These are phyloP conservation scores for Reutealis trisperma DNA, from an alignment of 345 rosid species.

Conservation along the genomic window DNA sequence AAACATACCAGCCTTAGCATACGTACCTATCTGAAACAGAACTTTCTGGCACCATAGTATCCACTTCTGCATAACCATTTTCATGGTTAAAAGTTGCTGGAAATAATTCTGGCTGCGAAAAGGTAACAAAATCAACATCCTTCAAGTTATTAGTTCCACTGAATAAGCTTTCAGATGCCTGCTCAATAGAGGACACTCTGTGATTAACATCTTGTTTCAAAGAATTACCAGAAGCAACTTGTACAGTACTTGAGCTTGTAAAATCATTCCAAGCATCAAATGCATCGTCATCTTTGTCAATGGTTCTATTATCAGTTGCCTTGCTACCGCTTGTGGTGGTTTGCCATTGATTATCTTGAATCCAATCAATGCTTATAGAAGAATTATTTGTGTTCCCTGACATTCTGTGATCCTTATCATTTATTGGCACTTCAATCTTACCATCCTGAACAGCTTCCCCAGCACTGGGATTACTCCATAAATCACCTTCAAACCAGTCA, in stretches of 20 bases:
- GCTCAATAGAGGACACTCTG: slow-evolving; percentile 31
- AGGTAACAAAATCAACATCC: slow-evolving; percentile 39
- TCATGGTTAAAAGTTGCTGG: slow-evolving; percentile 33
- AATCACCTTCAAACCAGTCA: slow-evolving; percentile 55
- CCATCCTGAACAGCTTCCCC: slow-evolving; percentile 28
- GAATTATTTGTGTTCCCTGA: slow-evolving; percentile 9
- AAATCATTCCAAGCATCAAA: slow-evolving; percentile 72
- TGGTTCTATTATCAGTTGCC: slow-evolving; percentile 29
- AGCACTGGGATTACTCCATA: slow-evolving; percentile 35
- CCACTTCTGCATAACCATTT: slow-evolving; percentile 31
- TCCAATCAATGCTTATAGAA: slow-evolving; percentile 46
- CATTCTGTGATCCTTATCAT: slow-evolving; percentile 29
- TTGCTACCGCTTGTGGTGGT: slow-evolving; percentile 19
- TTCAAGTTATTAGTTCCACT: slow-evolving; percentile 23
- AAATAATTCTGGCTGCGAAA: slow-evolving; percentile 43
- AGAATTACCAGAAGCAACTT: slow-evolving; percentile 28
- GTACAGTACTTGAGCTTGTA: slow-evolving; percentile 41
- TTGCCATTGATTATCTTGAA: slow-evolving; percentile 44
- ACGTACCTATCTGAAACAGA: slow-evolving; percentile 51
- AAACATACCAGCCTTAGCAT: not conserved
- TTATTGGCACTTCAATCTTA: slow-evolving; percentile 21
- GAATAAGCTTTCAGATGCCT: slow-evolving; percentile 40
- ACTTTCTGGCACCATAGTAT: slow-evolving; percentile 34
- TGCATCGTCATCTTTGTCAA: slow-evolving; percentile 49
- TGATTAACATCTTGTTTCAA: slow-evolving; percentile 29